Base-by-base conservation (phyloP, 768 basidiomycete species). In the Russula ochroleuca region DNA sequence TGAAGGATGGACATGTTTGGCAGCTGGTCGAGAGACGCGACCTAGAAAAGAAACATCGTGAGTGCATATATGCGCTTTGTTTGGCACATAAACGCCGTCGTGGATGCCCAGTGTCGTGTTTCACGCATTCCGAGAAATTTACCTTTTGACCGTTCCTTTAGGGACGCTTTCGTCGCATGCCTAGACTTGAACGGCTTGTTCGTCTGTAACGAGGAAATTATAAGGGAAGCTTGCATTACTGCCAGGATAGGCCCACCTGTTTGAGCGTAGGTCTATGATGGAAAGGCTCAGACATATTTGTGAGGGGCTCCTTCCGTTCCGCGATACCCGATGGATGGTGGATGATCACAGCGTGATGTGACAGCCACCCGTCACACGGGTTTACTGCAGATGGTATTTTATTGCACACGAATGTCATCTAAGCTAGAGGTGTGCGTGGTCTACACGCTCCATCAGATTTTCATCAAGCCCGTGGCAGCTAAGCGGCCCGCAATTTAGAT, bases 111-210 rank as follows among this genome's bases (percentile, higher is more conserved):
- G 17, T 58, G 25, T 54, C 21, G 15, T 38, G 7, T 40, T 54
- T 40, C 25, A 40, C 13, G 62, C 52, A 21, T 17, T 48, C 10
- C 19, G n/a, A 37, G 48, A 17, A 31, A 52, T 72, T 40, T 49
- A 86, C 94, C 94, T 80, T 96, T 96, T 37, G 92, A 86, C 48
- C 83, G 82, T 50, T 92, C 90, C 74, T 90, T 94, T 43, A 97
- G 70, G 0, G 89, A 80, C 1, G 88, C 85, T 76, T 97, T 97
- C 14, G 90, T 84, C 2, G 93, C 83, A 78, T 94, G 91, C 72
- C 86, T 90, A 2, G 92, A 92, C 76, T 98, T 98, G 80, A 90
- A 98, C 1, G 82, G 69, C 74, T 98, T 98, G 76, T 98, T 97
- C 80, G 85, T 78, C 92, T 94, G 67, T 17, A 55, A 52, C 37